Evolutionary conservation across 2,329 filamentous ascomycete species (phyloP).

Genomic region (Phoma sp.): DNA sequence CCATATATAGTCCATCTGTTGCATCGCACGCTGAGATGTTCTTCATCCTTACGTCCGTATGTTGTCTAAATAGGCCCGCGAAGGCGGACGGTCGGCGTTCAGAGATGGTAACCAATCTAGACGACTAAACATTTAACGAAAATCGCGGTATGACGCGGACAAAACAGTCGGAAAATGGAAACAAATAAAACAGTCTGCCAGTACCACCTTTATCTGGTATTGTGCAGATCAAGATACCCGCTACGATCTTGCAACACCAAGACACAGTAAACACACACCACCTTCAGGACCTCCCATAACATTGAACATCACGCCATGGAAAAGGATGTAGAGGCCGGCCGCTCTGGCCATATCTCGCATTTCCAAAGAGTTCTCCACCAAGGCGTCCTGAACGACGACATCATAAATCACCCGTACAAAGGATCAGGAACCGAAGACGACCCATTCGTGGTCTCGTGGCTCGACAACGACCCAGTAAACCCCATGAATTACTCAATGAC

Average conservation of each 20-base stretch:
- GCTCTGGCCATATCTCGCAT: slow-evolving; percentile 9
- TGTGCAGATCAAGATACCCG: not conserved
- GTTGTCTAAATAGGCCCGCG: not conserved
- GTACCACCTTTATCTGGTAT: not conserved
- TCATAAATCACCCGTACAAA: slow-evolving; percentile 57
- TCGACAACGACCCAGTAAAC: slow-evolving; percentile 70
- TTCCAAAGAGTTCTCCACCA: slow-evolving; percentile 62
- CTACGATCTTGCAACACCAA: not conserved
- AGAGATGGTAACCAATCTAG: not conserved
- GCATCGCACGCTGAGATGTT: not conserved
- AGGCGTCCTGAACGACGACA: slow-evolving; percentile 62
- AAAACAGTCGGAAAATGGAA: not conserved
- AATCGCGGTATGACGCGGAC: slow-evolving; percentile 12
- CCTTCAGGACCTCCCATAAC: too few species aligned
- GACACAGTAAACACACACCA: not conserved
- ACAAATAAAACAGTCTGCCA: slow-evolving; percentile 2
- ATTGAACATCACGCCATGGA: not conserved
- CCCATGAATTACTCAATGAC: slow-evolving; percentile 64
- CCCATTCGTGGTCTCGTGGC: slow-evolving; percentile 72
- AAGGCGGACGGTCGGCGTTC: slow-evolving; percentile 11
- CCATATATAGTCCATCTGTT: not conserved
- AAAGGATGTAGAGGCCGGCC: slow-evolving; percentile 11
- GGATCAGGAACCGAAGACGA: slow-evolving; percentile 67
- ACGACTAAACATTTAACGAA: not conserved
- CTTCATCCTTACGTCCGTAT: not conserved